These are phyloP conservation scores for Botryotinia calthae DNA, from an alignment of 2,329 filamentous ascomycete species.

Conservation along the genomic window DNA sequence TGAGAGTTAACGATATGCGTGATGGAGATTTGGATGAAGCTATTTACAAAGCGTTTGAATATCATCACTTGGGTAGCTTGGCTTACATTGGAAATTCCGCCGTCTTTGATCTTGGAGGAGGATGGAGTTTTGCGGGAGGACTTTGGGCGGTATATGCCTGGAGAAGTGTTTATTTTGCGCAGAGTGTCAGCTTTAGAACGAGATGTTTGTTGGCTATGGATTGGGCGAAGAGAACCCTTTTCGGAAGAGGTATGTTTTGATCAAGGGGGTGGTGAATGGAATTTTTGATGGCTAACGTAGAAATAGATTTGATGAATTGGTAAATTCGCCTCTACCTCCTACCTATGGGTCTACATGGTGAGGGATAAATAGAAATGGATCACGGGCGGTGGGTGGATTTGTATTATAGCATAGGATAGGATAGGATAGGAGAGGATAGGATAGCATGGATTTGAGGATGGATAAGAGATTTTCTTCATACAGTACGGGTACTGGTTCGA, in stretches of 20 bases:
- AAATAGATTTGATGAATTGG: constrained; percentile 12
- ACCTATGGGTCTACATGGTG: not conserved
- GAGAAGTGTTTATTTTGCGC: constrained; percentile 94
- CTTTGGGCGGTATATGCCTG: constrained; percentile 93
- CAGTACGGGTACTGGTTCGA: not conserved
- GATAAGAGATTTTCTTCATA: not conserved
- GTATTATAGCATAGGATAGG: not conserved
- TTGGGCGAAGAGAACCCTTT: constrained; percentile 94
- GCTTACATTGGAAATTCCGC: constrained; percentile 97
- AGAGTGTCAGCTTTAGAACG: constrained; percentile 92
- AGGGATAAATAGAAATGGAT: not conserved
- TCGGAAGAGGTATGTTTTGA: constrained; percentile 73
- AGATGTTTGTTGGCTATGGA: constrained; percentile 92
- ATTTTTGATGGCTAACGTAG: not conserved
- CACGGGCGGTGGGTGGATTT: not conserved
- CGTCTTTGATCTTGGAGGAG: constrained; percentile 83
- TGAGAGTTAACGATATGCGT: constrained; percentile 74
- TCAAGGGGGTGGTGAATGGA: not conserved
- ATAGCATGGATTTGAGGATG: not conserved
- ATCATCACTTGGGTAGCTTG: constrained; percentile 84
- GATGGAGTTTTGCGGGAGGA: constrained; percentile 75
- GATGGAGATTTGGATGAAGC: constrained; percentile 91
- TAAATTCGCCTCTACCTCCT: not conserved
- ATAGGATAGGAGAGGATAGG: not conserved
- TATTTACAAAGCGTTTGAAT: constrained; percentile 92